phyloP scores from a whole-genome alignment of 2,329 filamentous ascomycete genomes.

The Paecilomyces sp. region DNA sequence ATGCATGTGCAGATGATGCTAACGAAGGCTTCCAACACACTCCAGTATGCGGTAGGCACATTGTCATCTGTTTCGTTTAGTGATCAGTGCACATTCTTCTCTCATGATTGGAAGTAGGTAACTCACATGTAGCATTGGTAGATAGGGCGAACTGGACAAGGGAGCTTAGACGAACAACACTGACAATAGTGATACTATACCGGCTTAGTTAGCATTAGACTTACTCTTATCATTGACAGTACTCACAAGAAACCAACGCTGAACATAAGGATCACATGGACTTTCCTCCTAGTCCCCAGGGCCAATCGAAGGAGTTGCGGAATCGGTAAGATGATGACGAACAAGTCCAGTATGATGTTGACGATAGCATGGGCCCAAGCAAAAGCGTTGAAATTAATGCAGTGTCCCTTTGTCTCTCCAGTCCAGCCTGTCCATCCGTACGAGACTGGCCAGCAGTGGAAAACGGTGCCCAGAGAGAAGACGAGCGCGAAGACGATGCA shows the following conservation, averaged over 20 bases:
- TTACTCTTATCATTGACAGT: neutral
- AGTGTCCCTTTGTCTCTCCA: conserved; percentile 39
- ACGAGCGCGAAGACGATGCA: conserved; percentile 45
- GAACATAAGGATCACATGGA: conserved; percentile 47
- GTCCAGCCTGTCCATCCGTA: conserved; percentile 52
- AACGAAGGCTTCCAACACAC: conserved; percentile 35
- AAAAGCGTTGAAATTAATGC: conserved; percentile 44
- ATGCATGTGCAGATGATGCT: conserved; percentile 41
- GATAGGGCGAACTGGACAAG: conserved; percentile 34
- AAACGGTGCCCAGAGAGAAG: conserved; percentile 16
- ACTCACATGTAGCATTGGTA: conserved; percentile 28
- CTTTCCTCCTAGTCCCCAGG: conserved; percentile 43
- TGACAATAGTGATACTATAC: conserved; percentile 34
- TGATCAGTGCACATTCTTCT: neutral
- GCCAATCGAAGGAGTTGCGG: conserved; percentile 37
- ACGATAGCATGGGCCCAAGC: conserved; percentile 48
- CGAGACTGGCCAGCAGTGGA: conserved; percentile 26
- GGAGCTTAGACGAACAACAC: conserved; percentile 33
- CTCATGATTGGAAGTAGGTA: neutral
- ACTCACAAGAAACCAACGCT: conserved; percentile 39
- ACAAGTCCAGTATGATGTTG: conserved; percentile 47
- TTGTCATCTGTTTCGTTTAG: conserved; percentile 25
- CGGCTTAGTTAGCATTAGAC: neutral
- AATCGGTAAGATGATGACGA: conserved; percentile 47
- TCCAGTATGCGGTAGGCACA: conserved; percentile 34